phyloP scores from a whole-genome alignment of 352 stramenopile genomes.

The Bremia lactucae region DNA sequence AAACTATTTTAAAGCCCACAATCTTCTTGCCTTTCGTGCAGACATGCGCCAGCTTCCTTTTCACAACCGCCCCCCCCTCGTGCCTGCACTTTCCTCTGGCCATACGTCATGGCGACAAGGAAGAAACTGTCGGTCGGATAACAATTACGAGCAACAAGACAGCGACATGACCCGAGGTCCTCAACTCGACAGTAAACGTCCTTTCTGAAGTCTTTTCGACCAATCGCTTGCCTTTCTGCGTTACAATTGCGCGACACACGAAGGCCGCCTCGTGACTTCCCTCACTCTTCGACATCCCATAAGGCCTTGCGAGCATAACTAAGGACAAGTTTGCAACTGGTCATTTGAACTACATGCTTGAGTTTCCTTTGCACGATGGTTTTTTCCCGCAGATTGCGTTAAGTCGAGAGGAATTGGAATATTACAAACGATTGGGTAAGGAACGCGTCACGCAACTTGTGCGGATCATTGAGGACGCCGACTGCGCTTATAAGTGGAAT shows the following conservation, averaged over 20 bases:
- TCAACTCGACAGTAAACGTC: too few relatives aligned
- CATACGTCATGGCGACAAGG: too few relatives aligned
- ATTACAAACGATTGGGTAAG: constrained; percentile 70
- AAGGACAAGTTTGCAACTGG: background rate
- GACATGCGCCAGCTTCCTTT: too few relatives aligned
- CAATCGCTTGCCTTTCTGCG: constrained; percentile 10
- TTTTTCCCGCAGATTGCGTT: constrained; percentile 80
- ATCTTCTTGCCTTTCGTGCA: too few relatives aligned
- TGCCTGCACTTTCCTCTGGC: too few relatives aligned
- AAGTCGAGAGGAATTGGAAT: constrained; percentile 50
- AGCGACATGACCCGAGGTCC: too few relatives aligned
- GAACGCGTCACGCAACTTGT: constrained; percentile 62
- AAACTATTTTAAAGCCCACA: too few relatives aligned
- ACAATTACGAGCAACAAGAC: too few relatives aligned
- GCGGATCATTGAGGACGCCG: constrained; percentile 68
- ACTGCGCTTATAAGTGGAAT: constrained; percentile 69
- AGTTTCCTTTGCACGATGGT: constrained; percentile 62
- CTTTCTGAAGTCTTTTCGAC: constrained; percentile 16
- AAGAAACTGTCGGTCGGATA: too few relatives aligned
- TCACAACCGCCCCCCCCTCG: too few relatives aligned
- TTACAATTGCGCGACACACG: constrained; percentile 18
- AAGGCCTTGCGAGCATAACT: constrained; percentile 2
- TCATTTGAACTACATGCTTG: too few relatives aligned
- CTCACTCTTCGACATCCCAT: constrained; percentile 18
- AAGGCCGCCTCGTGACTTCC: constrained; percentile 9